Evolutionary conservation across 1,284 basidiomycete species (phyloP).

Genomic region (Trametes versicolor): DNA sequence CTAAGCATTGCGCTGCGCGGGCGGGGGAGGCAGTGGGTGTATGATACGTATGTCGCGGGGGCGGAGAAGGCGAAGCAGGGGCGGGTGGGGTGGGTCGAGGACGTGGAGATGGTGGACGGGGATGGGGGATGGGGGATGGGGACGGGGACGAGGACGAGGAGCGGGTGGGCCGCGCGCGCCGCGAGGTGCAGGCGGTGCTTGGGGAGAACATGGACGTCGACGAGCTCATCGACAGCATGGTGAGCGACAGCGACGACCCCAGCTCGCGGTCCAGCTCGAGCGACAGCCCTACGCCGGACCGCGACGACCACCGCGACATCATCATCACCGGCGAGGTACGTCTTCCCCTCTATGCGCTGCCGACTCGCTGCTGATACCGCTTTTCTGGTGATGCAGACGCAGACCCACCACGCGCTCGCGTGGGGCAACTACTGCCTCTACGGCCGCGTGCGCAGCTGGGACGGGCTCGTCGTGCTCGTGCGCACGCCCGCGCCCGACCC

Average conservation of each 20-base stretch:
- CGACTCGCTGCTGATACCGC: not conserved
- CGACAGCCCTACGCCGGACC: constrained; percentile 25
- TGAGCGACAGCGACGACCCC: constrained; percentile 18
- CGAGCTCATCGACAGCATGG: constrained; percentile 35
- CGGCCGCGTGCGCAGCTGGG: constrained; percentile 72
- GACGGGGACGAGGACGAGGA: constrained; percentile 14
- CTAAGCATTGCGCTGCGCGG: constrained; percentile 22
- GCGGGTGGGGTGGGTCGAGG: not conserved
- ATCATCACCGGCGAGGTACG: constrained; percentile 63
- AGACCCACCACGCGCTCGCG: constrained; percentile 66
- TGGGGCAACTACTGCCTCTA: constrained; percentile 68
- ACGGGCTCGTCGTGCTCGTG: constrained; percentile 73
- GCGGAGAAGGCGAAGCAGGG: constrained; percentile 28
- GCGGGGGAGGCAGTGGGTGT: constrained; percentile 34
- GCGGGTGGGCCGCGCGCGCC: constrained; percentile 39
- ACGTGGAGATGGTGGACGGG: not conserved
- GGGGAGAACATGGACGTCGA: constrained; percentile 39
- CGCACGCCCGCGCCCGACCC: constrained; percentile 53
- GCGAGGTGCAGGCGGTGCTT: constrained; percentile 38
- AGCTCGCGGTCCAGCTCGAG: constrained; percentile 17
- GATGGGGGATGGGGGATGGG: constrained; percentile 5
- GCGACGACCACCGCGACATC: constrained; percentile 59
- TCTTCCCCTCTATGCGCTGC: not conserved
- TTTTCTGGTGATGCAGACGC: constrained; percentile 47
- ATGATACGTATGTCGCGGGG: constrained; percentile 50